Percentiles rank a stretch among this genome's conserved stretches.
These are phyloP conservation scores for Hylodesmum podocarpum DNA, from an alignment of 306 rosid genomes.

Conservation along the genomic window DNA sequence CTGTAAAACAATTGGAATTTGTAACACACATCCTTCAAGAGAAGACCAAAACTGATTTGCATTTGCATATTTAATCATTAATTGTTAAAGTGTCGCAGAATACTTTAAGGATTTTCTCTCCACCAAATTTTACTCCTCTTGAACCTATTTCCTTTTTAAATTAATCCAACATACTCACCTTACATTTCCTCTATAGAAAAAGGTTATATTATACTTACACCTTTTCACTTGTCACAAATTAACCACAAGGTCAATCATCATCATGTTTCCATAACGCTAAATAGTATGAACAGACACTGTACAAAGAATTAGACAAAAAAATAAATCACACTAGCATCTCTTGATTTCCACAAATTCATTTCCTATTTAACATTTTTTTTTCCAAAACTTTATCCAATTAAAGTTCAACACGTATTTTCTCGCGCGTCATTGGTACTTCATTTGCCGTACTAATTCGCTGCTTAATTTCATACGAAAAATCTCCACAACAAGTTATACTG, in stretches of 20 bases:
- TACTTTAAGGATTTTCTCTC: neutral
- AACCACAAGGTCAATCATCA: neutral
- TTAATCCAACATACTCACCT: neutral
- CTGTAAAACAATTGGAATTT: constrained; percentile 40
- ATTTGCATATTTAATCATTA: neutral
- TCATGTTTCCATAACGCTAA: neutral
- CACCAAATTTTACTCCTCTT: neutral
- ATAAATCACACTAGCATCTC: no score
- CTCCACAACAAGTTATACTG: neutral
- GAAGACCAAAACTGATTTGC: neutral
- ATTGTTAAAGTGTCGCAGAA: neutral
- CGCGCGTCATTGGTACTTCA: no score
- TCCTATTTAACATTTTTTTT: no score
- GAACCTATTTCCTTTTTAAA: neutral
- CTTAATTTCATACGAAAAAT: neutral
- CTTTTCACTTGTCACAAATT: neutral
- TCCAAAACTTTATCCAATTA: no score
- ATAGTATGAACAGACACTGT: no score
- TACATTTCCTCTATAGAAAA: neutral
- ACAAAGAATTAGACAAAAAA: no score
- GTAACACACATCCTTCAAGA: constrained; percentile 13
- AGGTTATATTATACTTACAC: neutral
- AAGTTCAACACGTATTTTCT: no score
- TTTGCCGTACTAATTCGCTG: no score
- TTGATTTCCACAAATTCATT: no score